These are phyloP conservation scores for Talaromyces verruculosus DNA, from an alignment of 2,329 filamentous ascomycete species.

Conservation along the genomic window DNA sequence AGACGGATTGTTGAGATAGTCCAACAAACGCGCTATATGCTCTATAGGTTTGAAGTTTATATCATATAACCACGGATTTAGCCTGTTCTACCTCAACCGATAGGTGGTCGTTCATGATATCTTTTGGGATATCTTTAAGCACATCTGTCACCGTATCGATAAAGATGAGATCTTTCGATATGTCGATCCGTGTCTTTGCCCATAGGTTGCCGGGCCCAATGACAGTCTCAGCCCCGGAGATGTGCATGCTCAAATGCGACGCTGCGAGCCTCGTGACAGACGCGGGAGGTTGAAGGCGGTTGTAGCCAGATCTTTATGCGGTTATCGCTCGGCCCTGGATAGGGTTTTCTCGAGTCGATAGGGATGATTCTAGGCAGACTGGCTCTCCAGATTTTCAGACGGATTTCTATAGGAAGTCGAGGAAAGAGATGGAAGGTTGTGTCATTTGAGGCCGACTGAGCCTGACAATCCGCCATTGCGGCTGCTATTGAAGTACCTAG, in stretches of 20 bases:
- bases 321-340: constrained; percentile 1
- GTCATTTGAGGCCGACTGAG: no score
- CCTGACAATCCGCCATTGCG: not conserved
- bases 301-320: constrained; percentile 1
- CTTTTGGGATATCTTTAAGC: not conserved
- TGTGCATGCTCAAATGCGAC: constrained; percentile 1
- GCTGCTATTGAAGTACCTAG: not conserved
- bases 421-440: not conserved
- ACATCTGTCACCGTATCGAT: not conserved
- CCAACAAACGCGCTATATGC: not conserved
- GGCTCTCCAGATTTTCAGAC: no score
- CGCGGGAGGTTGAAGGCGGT: not conserved
- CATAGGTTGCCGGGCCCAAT: not conserved
- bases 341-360: not conserved
- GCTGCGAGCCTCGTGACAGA: constrained; percentile 9
- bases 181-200: constrained; percentile 10
- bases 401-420: not conserved
- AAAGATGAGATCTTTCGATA: not conserved
- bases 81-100: not conserved
- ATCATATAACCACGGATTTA: not conserved
- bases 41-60: constrained; percentile 9
- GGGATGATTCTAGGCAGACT: not conserved
- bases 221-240: constrained; percentile 1
- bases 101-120: not conserved
- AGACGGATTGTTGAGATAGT: not conserved